These are phyloP conservation scores for Exophiala aquamarina DNA, from an alignment of 2,329 filamentous ascomycete genomes.

Conservation along the genomic window DNA sequence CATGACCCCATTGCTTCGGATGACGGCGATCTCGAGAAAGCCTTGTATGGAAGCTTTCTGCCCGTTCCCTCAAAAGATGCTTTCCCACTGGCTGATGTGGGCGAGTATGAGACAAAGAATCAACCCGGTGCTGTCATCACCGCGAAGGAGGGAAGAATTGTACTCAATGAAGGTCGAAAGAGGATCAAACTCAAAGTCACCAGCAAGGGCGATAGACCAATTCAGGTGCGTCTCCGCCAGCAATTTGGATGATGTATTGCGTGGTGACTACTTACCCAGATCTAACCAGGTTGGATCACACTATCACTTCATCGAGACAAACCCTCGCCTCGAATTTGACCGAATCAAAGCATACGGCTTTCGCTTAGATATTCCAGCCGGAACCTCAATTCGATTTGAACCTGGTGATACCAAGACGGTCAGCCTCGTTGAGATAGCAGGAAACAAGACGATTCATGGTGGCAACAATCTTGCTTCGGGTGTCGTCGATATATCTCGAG, in stretches of 20 bases:
- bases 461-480: slow-evolving; percentile 80
- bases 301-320: slow-evolving; percentile 96
- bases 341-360: slow-evolving; percentile 78
- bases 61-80: slow-evolving; percentile 69
- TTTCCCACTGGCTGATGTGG: slow-evolving; percentile 65
- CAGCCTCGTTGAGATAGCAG: slow-evolving; percentile 83
- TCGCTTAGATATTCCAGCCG: slow-evolving; percentile 84
- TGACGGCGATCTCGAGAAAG: slow-evolving; percentile 81
- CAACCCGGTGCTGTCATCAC: slow-evolving; percentile 79
- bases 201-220: slow-evolving; percentile 83
- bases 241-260: not conserved
- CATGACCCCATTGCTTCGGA: slow-evolving; percentile 85
- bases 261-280: not conserved
- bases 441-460: slow-evolving; percentile 74
- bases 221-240: slow-evolving; percentile 62
- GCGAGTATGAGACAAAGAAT: slow-evolving; percentile 65
- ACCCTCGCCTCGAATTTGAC: slow-evolving; percentile 86
- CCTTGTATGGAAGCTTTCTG: slow-evolving; percentile 87
- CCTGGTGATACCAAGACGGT: slow-evolving; percentile 91
- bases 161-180: slow-evolving; percentile 71
- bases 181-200: slow-evolving; percentile 74
- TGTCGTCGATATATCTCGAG: slow-evolving; percentile 62
- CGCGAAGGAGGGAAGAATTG: slow-evolving; percentile 65
- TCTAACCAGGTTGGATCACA: slow-evolving; percentile 71
- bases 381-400: slow-evolving; percentile 90